These are phyloP conservation scores for Prunus yedoensis DNA, from an alignment of 331 rosid species.

Conservation along the genomic window DNA sequence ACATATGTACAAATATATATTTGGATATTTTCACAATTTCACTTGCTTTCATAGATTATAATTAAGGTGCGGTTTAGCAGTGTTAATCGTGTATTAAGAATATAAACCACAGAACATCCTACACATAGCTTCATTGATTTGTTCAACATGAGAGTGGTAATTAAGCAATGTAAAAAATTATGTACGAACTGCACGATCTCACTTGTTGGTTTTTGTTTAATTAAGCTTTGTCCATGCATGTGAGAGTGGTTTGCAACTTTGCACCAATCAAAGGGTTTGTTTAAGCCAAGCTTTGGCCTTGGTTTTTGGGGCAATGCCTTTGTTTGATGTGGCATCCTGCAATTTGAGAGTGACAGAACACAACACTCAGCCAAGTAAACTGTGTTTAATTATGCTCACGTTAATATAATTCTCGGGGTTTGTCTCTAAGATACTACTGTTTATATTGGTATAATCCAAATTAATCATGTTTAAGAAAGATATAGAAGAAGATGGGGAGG, in stretches of 20 bases:
- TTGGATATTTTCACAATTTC: background rate
- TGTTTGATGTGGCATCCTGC: slow-evolving; percentile 17
- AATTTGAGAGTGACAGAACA: slow-evolving; percentile 38
- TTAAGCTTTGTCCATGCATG: slow-evolving; percentile 7
- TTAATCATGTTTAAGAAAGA: background rate
- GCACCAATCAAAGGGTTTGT: slow-evolving; percentile 22
- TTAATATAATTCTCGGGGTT: slow-evolving; percentile 5
- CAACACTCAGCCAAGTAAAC: slow-evolving; percentile 34
- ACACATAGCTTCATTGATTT: slow-evolving; percentile 14
- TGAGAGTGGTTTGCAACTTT: slow-evolving; percentile 23
- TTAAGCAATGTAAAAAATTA: slow-evolving; percentile 3
- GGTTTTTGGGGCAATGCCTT: background rate
- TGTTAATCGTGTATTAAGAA: background rate
- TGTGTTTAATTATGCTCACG: slow-evolving; percentile 20
- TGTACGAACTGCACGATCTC: slow-evolving; percentile 18
- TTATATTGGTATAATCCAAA: slow-evolving; percentile 9
- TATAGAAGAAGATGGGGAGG: background rate
- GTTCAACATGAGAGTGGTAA: background rate
- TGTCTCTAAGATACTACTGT: slow-evolving; percentile 24
- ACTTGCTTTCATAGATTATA: background rate
- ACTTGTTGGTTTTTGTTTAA: slow-evolving; percentile 6
- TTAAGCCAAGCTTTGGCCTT: slow-evolving; percentile 18
- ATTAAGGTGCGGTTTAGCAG: slow-evolving; percentile 3
- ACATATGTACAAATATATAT: background rate
- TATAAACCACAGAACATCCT: slow-evolving; percentile 17